Base-by-base conservation (phyloP, 768 basidiomycete species). In the Tylopilus vinaceipallidus region DNA sequence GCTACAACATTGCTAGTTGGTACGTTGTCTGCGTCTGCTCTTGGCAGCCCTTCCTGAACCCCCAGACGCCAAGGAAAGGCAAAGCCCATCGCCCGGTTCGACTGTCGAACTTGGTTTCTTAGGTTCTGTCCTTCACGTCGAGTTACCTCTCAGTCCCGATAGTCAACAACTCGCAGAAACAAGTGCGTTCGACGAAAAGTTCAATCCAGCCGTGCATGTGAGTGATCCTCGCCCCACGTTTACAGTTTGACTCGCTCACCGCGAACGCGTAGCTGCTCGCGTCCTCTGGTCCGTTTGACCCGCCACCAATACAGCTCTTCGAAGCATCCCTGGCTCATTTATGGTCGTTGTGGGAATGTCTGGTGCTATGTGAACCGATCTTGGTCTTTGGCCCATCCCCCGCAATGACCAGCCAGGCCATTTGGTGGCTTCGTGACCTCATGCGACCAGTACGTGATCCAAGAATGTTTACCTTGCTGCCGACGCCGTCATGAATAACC, bases 301-400 rank as follows among this genome's bases (percentile, higher is more conserved):
- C 81, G 20, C 79, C 81, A 13, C 82, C 83, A 13, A 58, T 86
- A 45, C 64, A 74, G 10, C 73, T 83, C 7, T 84, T 88, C 52
- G 84, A 86, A 58, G 80, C 84, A 1, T 78, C 79, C 14, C 57
- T 88, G 23, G 65, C 83, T 3, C 79, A 88, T 56, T 65, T 89
- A 22, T 90, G 87, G 88, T 87, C 89, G 5, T 77, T 87, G 45
- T 99, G 95, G 95, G 95, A 99, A 68, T 94, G 94, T 47, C 72
- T 98, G 1, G 76, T 98, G 0, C 75, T 98, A 10, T 91, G 87
- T 53, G 95, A 99, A 63, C 92, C 95, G 0, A 77, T 99, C 7
- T 70, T 98, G 17, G 75, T 98, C 24, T 94, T 87, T 56, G 88
- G 88, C 3, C 67, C 81, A 2, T 85, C 84, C 0, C 92, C 95